Evolutionary conservation across 306 rosid genomes (phyloP).

Genomic region (Biancaea sappan): DNA sequence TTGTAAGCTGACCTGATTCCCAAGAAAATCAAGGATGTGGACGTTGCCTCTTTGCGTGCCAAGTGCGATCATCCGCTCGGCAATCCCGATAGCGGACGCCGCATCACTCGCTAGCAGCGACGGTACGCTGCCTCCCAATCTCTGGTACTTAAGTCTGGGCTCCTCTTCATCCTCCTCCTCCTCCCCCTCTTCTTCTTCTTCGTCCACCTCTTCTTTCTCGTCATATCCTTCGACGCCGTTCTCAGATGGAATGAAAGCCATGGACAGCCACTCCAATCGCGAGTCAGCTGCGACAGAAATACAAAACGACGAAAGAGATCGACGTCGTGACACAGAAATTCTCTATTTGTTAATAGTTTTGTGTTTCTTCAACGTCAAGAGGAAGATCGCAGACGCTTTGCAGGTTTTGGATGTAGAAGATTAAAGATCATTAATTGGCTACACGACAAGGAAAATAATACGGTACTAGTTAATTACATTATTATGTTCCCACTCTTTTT

Average conservation of each 20-base stretch:
- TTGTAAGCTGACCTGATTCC: conserved; percentile 61
- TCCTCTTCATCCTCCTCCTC: conserved; percentile 57
- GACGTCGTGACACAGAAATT: not conserved
- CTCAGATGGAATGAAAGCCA: conserved; percentile 74
- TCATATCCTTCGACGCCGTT: conserved; percentile 84
- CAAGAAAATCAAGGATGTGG: conserved; percentile 83
- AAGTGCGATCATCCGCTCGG: conserved; percentile 90
- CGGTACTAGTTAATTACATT: too few relatives aligned
- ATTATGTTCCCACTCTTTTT: too few relatives aligned
- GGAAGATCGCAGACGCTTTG: not conserved
- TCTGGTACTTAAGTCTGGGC: conserved; percentile 86
- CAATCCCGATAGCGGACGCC: conserved; percentile 72
- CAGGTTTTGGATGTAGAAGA: not conserved
- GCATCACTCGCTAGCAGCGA: conserved; percentile 62
- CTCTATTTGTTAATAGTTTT: too few relatives aligned
- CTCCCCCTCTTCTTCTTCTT: conserved; percentile 52
- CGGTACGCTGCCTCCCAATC: conserved; percentile 87
- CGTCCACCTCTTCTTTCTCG: conserved; percentile 79
- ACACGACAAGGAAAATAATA: not conserved
- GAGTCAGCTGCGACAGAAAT: not conserved
- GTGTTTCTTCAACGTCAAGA: not conserved
- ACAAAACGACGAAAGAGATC: not conserved
- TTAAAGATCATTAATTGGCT: not conserved
- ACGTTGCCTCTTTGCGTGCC: conserved; percentile 82
- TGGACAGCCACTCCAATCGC: conserved; percentile 19